Conservation (phyloP, 441 rosid species). For the Corymbia citriodora region DNA sequence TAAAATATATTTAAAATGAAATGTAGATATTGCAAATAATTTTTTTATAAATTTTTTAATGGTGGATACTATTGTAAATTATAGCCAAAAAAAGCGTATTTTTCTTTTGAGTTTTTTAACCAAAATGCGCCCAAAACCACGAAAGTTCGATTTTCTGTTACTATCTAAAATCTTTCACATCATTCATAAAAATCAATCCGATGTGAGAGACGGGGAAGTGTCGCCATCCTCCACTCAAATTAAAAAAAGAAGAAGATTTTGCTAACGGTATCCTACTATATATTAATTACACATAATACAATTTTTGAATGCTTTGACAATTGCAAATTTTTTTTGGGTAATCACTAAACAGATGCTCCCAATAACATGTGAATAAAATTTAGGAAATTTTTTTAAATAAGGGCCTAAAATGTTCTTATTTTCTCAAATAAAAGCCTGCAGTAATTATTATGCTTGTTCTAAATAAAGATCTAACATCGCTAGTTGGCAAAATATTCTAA, state of each 20-base stretch:
- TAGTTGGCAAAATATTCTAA: too few species aligned
- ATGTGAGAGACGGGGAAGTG: too few species aligned
- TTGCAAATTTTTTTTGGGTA: background rate
- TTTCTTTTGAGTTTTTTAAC: background rate
- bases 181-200: background rate
- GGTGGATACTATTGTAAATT: background rate
- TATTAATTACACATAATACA: background rate
- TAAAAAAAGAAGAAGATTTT: background rate
- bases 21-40: background rate
- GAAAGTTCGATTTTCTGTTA: background rate
- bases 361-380: background rate
- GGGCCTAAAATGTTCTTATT: too few species aligned
- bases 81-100: background rate
- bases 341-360: background rate
- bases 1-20: background rate
- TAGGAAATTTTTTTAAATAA: too few species aligned
- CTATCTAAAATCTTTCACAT: background rate
- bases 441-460: too few species aligned
- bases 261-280: background rate
- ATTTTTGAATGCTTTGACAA: background rate
- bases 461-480: too few species aligned
- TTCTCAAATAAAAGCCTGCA: too few species aligned
- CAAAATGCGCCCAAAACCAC: background rate
- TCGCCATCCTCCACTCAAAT: background rate
- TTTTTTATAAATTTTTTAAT: background rate